Percentiles rank a stretch among this genome's conserved stretches.
Evolutionary conservation across 2,329 filamentous ascomycete species (phyloP).

Genomic region (Cercospora nicotianae): DNA sequence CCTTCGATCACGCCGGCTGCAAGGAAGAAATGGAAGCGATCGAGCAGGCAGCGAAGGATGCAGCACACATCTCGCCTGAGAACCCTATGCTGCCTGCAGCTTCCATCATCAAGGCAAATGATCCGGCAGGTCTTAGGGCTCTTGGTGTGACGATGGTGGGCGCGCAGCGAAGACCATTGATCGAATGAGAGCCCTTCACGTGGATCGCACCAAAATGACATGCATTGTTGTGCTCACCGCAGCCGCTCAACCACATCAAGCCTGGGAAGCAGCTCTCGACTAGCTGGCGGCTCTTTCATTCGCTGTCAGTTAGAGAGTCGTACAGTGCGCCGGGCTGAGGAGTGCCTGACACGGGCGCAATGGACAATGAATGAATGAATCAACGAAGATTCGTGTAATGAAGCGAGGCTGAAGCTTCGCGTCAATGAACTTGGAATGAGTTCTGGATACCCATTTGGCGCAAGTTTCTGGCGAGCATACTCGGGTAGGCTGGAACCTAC

Average conservation of each 20-base stretch:
- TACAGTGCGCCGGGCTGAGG: neutral
- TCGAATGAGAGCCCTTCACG: conserved; percentile 55
- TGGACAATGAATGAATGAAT: conserved; percentile 4
- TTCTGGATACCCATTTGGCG: conserved; percentile 27
- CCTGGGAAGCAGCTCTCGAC: neutral
- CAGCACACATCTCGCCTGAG: conserved; percentile 80
- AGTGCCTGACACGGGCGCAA: conserved; percentile 10
- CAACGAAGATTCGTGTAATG: conserved; percentile 6
- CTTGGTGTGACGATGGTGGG: conserved; percentile 65
- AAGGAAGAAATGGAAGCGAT: conserved; percentile 99
- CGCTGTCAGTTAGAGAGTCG: neutral
- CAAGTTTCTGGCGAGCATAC: neutral
- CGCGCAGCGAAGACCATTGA: conserved; percentile 62
- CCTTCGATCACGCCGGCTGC: conserved; percentile 90
- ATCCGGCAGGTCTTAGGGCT: conserved; percentile 62
- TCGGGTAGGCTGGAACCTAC: neutral
- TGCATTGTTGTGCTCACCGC: neutral
- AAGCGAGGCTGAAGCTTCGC: neutral
- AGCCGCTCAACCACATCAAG: neutral
- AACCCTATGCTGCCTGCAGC: conserved; percentile 90
- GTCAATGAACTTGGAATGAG: conserved; percentile 14
- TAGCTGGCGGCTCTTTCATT: neutral
- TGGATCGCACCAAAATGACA: neutral
- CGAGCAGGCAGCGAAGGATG: conserved; percentile 91
- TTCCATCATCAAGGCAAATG: conserved; percentile 75